phyloP scores from a whole-genome alignment of 495 filamentous ascomycete species.

The Penicillium paxilli region DNA sequence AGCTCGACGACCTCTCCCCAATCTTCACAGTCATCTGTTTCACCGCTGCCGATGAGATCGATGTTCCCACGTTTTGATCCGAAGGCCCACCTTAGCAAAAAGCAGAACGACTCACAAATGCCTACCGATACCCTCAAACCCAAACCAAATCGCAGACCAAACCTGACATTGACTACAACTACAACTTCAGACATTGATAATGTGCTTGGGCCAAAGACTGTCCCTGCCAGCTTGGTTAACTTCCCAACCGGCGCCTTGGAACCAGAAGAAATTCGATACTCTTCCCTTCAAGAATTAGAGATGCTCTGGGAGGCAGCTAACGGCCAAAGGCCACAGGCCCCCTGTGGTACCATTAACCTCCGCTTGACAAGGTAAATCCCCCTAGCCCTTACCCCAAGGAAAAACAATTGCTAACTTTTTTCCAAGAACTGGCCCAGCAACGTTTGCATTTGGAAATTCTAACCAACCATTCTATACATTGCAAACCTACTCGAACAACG shows the following conservation, averaged over 20 bases:
- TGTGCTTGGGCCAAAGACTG: constrained; percentile 44
- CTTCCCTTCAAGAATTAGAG: constrained; percentile 45
- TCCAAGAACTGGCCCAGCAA: constrained; percentile 32
- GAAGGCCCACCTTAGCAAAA: constrained; percentile 63
- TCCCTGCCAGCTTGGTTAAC: constrained; percentile 46
- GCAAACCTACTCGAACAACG: constrained; percentile 41
- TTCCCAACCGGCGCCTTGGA: constrained; percentile 44
- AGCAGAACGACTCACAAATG: constrained; percentile 64
- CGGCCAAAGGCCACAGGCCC: constrained; percentile 44
- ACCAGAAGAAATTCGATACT: constrained; percentile 34
- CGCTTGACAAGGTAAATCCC: constrained; percentile 43
- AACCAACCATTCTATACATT: constrained; percentile 48
- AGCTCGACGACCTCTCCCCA: constrained; percentile 43
- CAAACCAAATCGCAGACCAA: constrained; percentile 34
- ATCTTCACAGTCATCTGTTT: constrained; percentile 28
- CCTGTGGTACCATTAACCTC: constrained; percentile 43
- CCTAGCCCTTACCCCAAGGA: not conserved
- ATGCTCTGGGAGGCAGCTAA: constrained; percentile 56
- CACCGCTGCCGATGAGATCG: constrained; percentile 56
- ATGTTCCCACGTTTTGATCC: constrained; percentile 86
- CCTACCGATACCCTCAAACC: constrained; percentile 44
- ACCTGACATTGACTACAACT: constrained; percentile 28
- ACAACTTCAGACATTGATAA: constrained; percentile 40
- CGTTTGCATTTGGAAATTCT: constrained; percentile 40
- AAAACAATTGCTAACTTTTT: constrained; percentile 18